These are phyloP conservation scores for Clavulina sp. DNA, from an alignment of 768 basidiomycete species.

Conservation along the genomic window DNA sequence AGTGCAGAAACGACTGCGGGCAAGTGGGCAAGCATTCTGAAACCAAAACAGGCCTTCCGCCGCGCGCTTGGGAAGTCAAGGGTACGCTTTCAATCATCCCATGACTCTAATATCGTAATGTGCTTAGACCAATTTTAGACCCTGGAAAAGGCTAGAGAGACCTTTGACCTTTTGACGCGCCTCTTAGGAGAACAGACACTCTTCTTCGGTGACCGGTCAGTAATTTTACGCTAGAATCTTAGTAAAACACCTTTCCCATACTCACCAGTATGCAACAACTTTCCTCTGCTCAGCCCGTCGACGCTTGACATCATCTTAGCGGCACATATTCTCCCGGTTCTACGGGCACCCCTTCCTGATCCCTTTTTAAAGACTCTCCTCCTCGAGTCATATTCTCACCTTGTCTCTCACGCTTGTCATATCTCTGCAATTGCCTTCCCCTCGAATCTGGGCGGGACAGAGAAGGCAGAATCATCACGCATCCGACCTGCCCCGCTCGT, in stretches of 20 bases:
- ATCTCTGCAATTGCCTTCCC: conserved; percentile 24
- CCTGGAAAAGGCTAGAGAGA: conserved; percentile 36
- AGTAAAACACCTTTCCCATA: neutral
- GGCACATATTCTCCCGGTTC: conserved; percentile 45
- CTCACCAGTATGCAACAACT: neutral
- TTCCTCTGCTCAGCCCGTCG: conserved; percentile 30
- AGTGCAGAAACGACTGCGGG: conserved; percentile 22
- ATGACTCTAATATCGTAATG: neutral
- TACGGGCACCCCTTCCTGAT: conserved; percentile 43
- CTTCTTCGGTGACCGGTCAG: conserved; percentile 34
- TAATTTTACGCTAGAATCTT: too few species aligned
- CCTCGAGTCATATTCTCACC: conserved; percentile 34
- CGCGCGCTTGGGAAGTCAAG: conserved; percentile 45
- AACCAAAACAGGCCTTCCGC: too few species aligned
- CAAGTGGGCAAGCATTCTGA: conserved; percentile 3
- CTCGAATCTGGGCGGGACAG: too few species aligned
- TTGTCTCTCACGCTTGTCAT: conserved; percentile 40
- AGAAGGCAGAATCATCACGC: too few species aligned
- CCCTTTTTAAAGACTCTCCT: conserved; percentile 38
- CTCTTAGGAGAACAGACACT: conserved; percentile 34
- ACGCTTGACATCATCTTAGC: conserved; percentile 49
- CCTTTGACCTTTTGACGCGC: conserved; percentile 40
- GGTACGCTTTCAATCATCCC: conserved; percentile 22
- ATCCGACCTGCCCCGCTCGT: too few species aligned
- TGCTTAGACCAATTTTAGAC: conserved; percentile 25